phyloP scores from a whole-genome alignment of 2,329 filamentous ascomycete species.

The Periglandula ipomoeae region DNA sequence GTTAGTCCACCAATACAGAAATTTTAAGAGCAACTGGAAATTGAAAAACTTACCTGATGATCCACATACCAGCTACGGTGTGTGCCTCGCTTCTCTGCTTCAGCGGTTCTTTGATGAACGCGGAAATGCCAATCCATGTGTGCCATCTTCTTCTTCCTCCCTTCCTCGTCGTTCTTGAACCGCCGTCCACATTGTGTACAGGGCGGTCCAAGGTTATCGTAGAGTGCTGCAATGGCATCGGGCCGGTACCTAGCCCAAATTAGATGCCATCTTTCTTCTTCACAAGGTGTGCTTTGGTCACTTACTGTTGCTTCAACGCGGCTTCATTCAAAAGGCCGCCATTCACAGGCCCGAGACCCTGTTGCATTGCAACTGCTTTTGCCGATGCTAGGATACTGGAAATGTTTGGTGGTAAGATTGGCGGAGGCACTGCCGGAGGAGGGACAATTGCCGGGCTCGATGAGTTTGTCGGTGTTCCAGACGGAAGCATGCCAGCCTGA shows the following conservation, averaged over 20 bases:
- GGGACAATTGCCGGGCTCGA: slow-evolving; percentile 24
- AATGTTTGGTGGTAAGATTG: slow-evolving; percentile 26
- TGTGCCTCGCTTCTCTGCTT: slow-evolving; percentile 76
- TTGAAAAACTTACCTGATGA: slow-evolving; percentile 55
- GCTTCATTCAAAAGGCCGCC: slow-evolving; percentile 53
- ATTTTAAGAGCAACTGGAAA: no score
- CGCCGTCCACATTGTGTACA: slow-evolving; percentile 88
- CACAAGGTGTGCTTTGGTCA: slow-evolving; percentile 7
- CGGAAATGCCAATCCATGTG: slow-evolving; percentile 99
- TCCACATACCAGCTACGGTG: slow-evolving; percentile 94
- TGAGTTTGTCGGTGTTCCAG: slow-evolving; percentile 29
- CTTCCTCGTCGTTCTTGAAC: slow-evolving; percentile 68
- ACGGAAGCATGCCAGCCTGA: slow-evolving; percentile 55
- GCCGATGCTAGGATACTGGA: slow-evolving; percentile 26
- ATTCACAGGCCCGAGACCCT: slow-evolving; percentile 27
- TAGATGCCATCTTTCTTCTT: slow-evolving; percentile 9
- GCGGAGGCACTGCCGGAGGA: slow-evolving; percentile 19
- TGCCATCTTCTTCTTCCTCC: slow-evolving; percentile 74
- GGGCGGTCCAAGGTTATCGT: slow-evolving; percentile 74
- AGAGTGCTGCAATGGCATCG: slow-evolving; percentile 63
- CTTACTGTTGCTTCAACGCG: slow-evolving; percentile 64
- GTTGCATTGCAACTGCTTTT: slow-evolving; percentile 16
- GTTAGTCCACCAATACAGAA: no score
- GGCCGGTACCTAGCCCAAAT: slow-evolving; percentile 49
- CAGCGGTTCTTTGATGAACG: slow-evolving; percentile 79